Evolutionary conservation across 768 basidiomycete genomes (phyloP), one percentile per base, ranked within the genome.

Genomic region (Psilocybe cubensis): DNA sequence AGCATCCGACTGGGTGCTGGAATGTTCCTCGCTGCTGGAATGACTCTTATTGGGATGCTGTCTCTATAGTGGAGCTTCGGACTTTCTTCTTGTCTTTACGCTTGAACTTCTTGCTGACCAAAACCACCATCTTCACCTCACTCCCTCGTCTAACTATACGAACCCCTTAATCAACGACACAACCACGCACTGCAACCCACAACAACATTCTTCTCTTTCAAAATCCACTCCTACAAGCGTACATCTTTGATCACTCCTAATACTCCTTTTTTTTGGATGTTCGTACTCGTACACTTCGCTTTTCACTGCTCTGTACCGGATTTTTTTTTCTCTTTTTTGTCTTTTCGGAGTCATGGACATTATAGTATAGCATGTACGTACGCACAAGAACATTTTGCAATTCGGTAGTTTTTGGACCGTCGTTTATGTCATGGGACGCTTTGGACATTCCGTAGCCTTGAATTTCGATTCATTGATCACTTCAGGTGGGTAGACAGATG

Each of bases 11-110:
- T 29, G 21, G 47, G 47, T 18, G 31, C 23, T 7, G 49, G 56
- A 2, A 52, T 57, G 42, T 17, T 51, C 6, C n/a, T 57, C 18
- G 56, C 48, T 18, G 31, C 49, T 17, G 49, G 28, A 3, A 18
- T 57, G 49, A 31, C 56, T 20, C 29, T 25, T 0, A 10, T 44
- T 45, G 56, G 56, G 28, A 21, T 57, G 29, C 14, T 52, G 21
- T 21, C 28, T 27, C 8, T 57, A 4, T 57, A 48, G 50, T 40
- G n/a, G 12, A 27, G 14, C 14, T 9, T 38, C 35, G 11, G 11
- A 14, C 18, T 35, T n/a, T 4, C 14, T 18, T 29, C 3, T 38
- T 46, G 29, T 33, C 17, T 51, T 51, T 31, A 33, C 31, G n/a
- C 40, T 21, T 23, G 9, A 6, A 28, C 6, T 33, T 33, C 12